Evolutionary conservation across 2,329 filamentous ascomycete species (phyloP).

Genomic region (Paracorniculantispora psalliotae): DNA sequence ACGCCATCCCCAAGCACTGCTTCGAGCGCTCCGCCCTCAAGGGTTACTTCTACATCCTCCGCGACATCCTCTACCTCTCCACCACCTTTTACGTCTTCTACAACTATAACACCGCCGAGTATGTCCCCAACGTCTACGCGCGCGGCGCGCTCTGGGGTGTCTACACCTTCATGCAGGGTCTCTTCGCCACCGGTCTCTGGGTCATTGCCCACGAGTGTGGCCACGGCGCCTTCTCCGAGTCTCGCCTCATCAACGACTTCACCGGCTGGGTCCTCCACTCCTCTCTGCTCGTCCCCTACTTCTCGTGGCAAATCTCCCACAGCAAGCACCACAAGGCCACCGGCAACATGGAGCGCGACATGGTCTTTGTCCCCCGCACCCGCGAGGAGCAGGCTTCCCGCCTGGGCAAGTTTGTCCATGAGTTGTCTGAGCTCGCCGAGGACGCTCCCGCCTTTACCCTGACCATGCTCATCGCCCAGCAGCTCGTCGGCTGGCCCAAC

Average conservation of each 20-base stretch:
- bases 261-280: constrained; percentile 93
- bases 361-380: constrained; percentile 97
- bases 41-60: constrained; percentile 76
- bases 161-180: constrained; percentile 78
- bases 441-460: constrained; percentile 87
- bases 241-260: constrained; percentile 82
- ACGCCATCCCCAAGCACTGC: constrained; percentile 97
- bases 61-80: constrained; percentile 69
- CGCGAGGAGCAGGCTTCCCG: constrained; percentile 74
- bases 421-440: constrained; percentile 84
- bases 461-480: constrained; percentile 70
- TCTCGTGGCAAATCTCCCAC: constrained; percentile 99
- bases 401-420: constrained; percentile 69
- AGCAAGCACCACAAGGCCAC: constrained; percentile 99
- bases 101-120: constrained; percentile 82
- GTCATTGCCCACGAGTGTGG: constrained; percentile 97
- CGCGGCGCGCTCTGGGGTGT: constrained; percentile 61
- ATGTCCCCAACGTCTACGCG: constrained; percentile 63
- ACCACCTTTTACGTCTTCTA: constrained; percentile 83
- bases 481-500: constrained; percentile 87
- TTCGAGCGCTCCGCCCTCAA: constrained; percentile 76
- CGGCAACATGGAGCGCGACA: constrained; percentile 93
- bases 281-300: constrained; percentile 86
- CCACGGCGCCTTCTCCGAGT: constrained; percentile 94
- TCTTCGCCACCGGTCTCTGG: constrained; percentile 93